Conservation (phyloP, 257 asterid species). For the Solanum bulbocastanum region DNA sequence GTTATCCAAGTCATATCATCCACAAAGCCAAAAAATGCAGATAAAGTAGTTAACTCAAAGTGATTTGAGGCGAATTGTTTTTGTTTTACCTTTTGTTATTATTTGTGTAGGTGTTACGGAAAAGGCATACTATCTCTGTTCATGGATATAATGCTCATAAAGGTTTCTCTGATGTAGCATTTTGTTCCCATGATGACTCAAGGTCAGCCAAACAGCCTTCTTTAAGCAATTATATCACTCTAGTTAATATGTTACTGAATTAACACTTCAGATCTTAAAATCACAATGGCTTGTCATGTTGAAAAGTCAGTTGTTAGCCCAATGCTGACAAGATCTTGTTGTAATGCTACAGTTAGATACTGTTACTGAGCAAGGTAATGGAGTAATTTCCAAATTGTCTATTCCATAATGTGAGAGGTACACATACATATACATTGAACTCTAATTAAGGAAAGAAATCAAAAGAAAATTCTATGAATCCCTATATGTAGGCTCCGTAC, state of each 20-base stretch:
- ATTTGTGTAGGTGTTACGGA: constrained; percentile 53
- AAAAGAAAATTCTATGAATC: neutral
- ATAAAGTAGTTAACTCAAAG: neutral
- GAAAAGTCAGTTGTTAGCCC: neutral
- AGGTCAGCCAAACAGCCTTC: constrained; percentile 33
- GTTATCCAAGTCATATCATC: neutral
- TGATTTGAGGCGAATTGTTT: neutral
- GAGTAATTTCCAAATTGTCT: neutral
- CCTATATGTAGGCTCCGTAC: neutral
- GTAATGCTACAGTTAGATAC: neutral
- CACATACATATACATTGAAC: neutral
- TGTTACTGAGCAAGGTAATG: neutral
- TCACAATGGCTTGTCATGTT: neutral
- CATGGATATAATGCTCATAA: constrained; percentile 56
- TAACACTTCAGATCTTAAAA: neutral
- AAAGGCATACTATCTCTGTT: constrained; percentile 57
- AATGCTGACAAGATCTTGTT: neutral
- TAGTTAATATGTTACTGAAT: neutral
- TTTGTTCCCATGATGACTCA: constrained; percentile 57
- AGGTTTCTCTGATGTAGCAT: constrained; percentile 78
- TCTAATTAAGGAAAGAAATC: neutral
- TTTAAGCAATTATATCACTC: neutral
- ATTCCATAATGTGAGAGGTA: neutral
- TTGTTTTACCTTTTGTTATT: constrained; percentile 5
- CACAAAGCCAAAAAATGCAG: neutral